Conservation (phyloP, 139 green algal species). For the Pseudopediastrum boryanum region DNA sequence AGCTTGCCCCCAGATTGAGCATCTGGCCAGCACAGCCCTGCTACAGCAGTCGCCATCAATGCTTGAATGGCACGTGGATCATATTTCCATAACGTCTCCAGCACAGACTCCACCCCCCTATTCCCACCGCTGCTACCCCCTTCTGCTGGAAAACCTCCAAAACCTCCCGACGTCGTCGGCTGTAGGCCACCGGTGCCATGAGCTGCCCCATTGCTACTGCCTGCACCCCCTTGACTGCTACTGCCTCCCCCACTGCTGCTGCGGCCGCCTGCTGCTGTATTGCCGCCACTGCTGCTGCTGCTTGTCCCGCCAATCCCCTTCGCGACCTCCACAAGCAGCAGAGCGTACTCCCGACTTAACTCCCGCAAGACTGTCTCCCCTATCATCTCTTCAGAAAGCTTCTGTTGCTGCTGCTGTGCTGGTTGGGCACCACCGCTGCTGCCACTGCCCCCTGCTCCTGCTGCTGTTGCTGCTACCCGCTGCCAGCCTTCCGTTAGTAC, state of each 20-base stretch:
- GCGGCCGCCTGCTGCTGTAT: too few relatives aligned
- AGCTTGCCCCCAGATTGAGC: constrained; percentile 54
- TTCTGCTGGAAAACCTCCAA: too few relatives aligned
- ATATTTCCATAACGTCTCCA: constrained; percentile 59
- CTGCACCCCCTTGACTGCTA: background rate
- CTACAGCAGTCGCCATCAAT: constrained; percentile 52
- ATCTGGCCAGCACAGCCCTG: constrained; percentile 78
- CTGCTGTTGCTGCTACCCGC: constrained; percentile 17
- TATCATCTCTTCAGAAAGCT: constrained; percentile 65
- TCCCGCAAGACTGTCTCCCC: constrained; percentile 68
- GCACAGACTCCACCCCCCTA: constrained; percentile 19
- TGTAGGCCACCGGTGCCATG: too few relatives aligned
- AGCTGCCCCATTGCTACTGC: constrained; percentile 7
- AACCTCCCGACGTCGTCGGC: too few relatives aligned
- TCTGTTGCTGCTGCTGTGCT: constrained; percentile 25
- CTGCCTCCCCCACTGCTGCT: too few relatives aligned
- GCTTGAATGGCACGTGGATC: constrained; percentile 52
- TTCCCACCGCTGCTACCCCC: background rate
- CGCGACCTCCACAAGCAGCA: constrained; percentile 50
- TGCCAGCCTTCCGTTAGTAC: constrained; percentile 30
- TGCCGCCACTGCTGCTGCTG: background rate
- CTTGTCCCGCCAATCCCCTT: background rate
- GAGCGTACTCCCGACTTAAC: constrained; percentile 69
- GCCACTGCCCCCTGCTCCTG: background rate
- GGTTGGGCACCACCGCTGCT: background rate